Evolutionary conservation across 202 grass and related monocot genomes (phyloP).

Genomic region (Panicum virgatum): DNA sequence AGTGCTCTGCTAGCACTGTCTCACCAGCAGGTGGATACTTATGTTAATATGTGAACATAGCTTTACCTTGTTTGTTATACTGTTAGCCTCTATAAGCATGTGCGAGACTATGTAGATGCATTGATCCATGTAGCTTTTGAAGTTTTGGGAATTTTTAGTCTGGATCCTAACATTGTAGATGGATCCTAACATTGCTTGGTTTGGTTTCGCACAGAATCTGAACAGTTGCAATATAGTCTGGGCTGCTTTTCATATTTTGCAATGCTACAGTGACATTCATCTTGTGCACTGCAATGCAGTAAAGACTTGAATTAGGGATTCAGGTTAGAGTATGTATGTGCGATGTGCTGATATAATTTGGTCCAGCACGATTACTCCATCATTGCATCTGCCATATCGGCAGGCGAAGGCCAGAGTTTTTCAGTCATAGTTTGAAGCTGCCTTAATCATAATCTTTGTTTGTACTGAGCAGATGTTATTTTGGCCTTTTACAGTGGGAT

Average conservation of each 20-base stretch:
- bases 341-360: constrained; percentile 10
- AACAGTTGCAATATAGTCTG: not conserved
- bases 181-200: not conserved
- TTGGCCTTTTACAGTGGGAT: constrained; percentile 66
- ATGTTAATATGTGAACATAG: not conserved
- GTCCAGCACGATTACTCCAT: not conserved
- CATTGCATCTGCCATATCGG: not conserved
- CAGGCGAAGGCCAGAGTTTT: not conserved
- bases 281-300: too few species aligned
- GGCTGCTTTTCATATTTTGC: not conserved
- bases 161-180: not conserved
- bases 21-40: not conserved
- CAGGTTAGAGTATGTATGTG: not conserved
- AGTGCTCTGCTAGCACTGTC: not conserved
- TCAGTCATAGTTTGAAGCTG: constrained; percentile 1
- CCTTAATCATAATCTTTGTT: not conserved
- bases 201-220: not conserved
- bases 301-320: too few species aligned
- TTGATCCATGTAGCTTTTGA: not conserved
- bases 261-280: not conserved
- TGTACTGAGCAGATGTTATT: not conserved
- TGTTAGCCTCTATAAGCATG: not conserved
- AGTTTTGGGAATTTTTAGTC: not conserved
- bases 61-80: not conserved
- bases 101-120: not conserved